These are phyloP conservation scores for Phytophthora uliginosa DNA, from an alignment of 352 stramenopile species.

Conservation along the genomic window DNA sequence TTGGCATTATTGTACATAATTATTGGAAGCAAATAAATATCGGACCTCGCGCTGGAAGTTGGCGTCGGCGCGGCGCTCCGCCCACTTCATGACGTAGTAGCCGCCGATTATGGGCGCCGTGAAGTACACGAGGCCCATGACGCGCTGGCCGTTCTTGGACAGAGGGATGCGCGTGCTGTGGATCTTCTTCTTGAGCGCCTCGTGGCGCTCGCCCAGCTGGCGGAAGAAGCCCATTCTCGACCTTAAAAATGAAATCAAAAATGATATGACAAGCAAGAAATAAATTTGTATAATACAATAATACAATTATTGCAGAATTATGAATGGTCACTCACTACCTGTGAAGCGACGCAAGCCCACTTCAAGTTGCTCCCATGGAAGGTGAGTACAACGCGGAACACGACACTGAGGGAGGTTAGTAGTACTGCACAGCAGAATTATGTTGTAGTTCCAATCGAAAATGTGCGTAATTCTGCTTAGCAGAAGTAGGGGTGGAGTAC, in stretches of 20 bases:
- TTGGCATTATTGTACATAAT: too few species aligned
- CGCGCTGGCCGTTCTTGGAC: slow-evolving; percentile 83
- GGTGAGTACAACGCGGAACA: background rate
- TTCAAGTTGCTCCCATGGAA: slow-evolving; percentile 13
- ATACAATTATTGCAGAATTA: too few species aligned
- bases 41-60: slow-evolving; percentile 84
- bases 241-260: background rate
- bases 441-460: background rate
- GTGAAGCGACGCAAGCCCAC: slow-evolving; percentile 14
- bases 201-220: slow-evolving; percentile 78
- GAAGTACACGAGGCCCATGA: slow-evolving; percentile 94
- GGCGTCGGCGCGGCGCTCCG: slow-evolving; percentile 69
- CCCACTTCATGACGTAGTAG: slow-evolving; percentile 95
- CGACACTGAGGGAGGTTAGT: background rate
- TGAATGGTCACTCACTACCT: background rate
- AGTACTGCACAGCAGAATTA: background rate
- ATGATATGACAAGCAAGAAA: slow-evolving; percentile 10
- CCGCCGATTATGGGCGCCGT: slow-evolving; percentile 87
- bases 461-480: background rate
- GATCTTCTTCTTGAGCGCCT: slow-evolving; percentile 94
- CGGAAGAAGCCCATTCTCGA: slow-evolving; percentile 82
- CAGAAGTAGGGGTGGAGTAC: background rate
- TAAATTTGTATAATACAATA: too few species aligned
- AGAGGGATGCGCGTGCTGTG: slow-evolving; percentile 93
- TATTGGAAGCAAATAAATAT: background rate